Conservation (phyloP, 768 basidiomycete genomes). For the Termitomyces sp. region DNA sequence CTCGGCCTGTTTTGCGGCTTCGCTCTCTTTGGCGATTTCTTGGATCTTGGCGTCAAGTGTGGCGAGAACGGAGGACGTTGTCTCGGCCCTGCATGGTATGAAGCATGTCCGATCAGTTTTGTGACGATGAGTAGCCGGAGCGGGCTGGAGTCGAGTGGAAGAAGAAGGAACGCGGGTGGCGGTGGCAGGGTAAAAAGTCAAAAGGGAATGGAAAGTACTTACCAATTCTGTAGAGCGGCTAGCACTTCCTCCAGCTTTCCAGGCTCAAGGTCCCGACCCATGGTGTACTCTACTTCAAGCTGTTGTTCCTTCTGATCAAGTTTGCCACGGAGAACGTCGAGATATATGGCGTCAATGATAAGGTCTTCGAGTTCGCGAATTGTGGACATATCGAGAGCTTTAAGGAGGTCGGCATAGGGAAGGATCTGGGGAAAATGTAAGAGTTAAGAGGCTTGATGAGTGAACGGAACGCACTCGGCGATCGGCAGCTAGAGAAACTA, state of each 20-base stretch:
- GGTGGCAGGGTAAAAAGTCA: not conserved
- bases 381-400: constrained; percentile 65
- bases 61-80: constrained; percentile 61
- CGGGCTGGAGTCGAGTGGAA: not conserved
- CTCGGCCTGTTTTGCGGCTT: constrained; percentile 32
- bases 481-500: constrained; percentile 76
- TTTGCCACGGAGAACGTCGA: constrained; percentile 82
- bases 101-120: constrained; percentile 1
- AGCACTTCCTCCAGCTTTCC: constrained; percentile 58
- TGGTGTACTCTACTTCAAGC: constrained; percentile 87
- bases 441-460: not conserved
- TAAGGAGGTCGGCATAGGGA: constrained; percentile 69
- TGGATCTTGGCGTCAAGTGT: constrained; percentile 70
- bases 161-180: not conserved
- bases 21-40: constrained; percentile 41
- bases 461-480: constrained; percentile 52
- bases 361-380: constrained; percentile 93
- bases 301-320: constrained; percentile 90
- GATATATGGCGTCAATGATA: constrained; percentile 95
- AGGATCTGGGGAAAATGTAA: constrained; percentile 49
- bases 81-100: constrained; percentile 52
- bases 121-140: not conserved
- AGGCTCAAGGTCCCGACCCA: constrained; percentile 88
- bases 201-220: constrained; percentile 13
- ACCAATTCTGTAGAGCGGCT: constrained; percentile 64